Percentiles rank a stretch among this genome's conserved stretches.
phyloP scores from a whole-genome alignment of 495 filamentous ascomycete species.

The Penicillium verhagenii region DNA sequence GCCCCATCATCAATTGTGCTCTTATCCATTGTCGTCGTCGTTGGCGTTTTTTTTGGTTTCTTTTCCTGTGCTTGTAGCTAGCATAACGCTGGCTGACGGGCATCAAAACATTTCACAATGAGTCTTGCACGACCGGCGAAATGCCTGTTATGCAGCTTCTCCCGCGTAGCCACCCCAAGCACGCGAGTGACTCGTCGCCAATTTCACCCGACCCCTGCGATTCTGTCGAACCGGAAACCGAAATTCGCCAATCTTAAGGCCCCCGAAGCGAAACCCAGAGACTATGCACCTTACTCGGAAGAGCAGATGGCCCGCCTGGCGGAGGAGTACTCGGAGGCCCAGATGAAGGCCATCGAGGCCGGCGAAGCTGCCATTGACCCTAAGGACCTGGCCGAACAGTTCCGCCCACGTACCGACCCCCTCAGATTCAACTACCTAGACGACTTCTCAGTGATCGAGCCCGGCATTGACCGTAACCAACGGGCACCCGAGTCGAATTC shows the following conservation, averaged over 20 bases:
- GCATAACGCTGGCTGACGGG: conserved; percentile 32
- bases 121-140: conserved; percentile 56
- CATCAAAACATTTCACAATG: conserved; percentile 42
- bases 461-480: conserved; percentile 68
- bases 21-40: conserved; percentile 14
- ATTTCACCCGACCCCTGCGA: conserved; percentile 50
- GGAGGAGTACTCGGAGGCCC: conserved; percentile 71
- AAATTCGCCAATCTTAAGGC: conserved; percentile 27
- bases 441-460: conserved; percentile 76
- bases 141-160: conserved; percentile 56
- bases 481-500: conserved; percentile 51
- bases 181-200: conserved; percentile 49
- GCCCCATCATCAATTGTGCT: conserved; percentile 22
- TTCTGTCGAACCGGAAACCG: conserved; percentile 36
- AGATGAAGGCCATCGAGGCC: conserved; percentile 81
- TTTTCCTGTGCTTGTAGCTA: conserved; percentile 20
- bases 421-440: conserved; percentile 76
- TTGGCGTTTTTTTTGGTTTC: conserved; percentile 13
- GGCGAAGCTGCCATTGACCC: conserved; percentile 81
- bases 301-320: conserved; percentile 63
- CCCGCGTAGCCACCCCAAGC: conserved; percentile 36
- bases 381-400: conserved; percentile 71
- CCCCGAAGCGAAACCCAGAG: conserved; percentile 33
- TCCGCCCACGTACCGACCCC: conserved; percentile 64
- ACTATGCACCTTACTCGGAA: conserved; percentile 63